phyloP scores from a whole-genome alignment of 257 asterid genomes.

The Primulina eburnea region DNA sequence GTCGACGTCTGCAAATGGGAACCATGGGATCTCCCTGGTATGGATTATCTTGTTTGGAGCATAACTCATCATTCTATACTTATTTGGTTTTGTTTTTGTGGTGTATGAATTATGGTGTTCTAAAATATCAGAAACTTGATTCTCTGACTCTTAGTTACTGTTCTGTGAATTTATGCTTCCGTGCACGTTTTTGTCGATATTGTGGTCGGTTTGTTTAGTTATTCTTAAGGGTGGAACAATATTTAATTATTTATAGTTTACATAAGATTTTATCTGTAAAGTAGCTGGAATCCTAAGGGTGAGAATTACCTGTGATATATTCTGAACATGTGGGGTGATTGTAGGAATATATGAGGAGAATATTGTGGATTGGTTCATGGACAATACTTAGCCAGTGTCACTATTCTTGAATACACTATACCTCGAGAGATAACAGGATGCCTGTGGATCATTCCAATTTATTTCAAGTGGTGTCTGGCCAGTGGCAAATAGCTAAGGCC shows the following conservation, averaged over 20 bases:
- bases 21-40: constrained; percentile 93
- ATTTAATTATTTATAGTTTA: no score
- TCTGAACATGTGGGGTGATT: neutral
- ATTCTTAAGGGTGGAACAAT: neutral
- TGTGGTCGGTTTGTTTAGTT: neutral
- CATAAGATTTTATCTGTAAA: neutral
- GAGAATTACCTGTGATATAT: neutral
- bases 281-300: neutral
- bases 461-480: no score
- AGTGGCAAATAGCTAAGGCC: no score
- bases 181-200: neutral
- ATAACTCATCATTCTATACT: no score
- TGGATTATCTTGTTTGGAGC: neutral
- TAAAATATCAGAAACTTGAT: neutral
- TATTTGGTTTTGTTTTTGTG: neutral
- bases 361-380: neutral
- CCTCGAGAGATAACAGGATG: no score
- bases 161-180: constrained; percentile 2
- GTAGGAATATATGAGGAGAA: neutral
- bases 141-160: constrained; percentile 9
- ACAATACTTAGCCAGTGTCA: neutral
- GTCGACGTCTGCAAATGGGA: constrained; percentile 87
- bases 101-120: neutral
- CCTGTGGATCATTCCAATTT: no score
- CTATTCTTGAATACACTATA: no score